Conservation (phyloP, 2,329 filamentous ascomycete genomes). For the Myriangium duriaei region DNA sequence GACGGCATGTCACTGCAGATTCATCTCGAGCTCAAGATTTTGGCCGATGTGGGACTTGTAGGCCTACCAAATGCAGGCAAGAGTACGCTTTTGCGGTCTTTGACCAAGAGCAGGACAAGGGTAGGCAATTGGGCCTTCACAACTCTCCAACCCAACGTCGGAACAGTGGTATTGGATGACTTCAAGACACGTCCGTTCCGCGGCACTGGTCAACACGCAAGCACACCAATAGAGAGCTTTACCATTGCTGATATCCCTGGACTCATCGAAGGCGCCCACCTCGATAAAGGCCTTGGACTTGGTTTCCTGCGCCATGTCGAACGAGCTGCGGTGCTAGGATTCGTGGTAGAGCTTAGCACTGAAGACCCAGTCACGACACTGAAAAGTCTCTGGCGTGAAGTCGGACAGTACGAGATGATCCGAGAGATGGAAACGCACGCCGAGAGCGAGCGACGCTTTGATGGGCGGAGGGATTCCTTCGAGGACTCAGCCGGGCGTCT, state of each 20-base stretch:
- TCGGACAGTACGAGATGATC: slow-evolving; percentile 73
- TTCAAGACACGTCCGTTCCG: slow-evolving; percentile 60
- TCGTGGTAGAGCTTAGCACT: slow-evolving; percentile 75
- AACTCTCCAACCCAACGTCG: slow-evolving; percentile 86
- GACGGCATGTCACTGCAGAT: slow-evolving; percentile 64
- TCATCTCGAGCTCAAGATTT: slow-evolving; percentile 82
- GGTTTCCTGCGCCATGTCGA: slow-evolving; percentile 91
- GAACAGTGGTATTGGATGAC: slow-evolving; percentile 85
- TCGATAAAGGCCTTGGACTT: slow-evolving; percentile 81
- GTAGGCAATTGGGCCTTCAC: slow-evolving; percentile 96
- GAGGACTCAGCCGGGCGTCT: slow-evolving; percentile 10
- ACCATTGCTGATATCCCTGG: slow-evolving; percentile 94
- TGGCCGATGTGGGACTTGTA: slow-evolving; percentile 89
- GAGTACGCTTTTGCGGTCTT: slow-evolving; percentile 73
- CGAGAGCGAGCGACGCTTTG: slow-evolving; percentile 44
- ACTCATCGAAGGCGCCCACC: slow-evolving; percentile 79
- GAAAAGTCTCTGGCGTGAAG: slow-evolving; percentile 77
- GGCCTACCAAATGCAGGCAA: slow-evolving; percentile 95
- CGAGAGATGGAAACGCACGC: slow-evolving; percentile 59
- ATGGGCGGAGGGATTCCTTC: slow-evolving; percentile 1
- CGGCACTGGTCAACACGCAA: slow-evolving; percentile 27
- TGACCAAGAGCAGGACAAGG: slow-evolving; percentile 79
- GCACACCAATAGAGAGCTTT: slow-evolving; percentile 56
- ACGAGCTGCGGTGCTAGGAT: slow-evolving; percentile 81
- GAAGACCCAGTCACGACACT: slow-evolving; percentile 70